Evolutionary conservation across 805 yeast species (phyloP), one percentile per base, ranked within the genome.

Genomic region (Yarrowia bubula): DNA sequence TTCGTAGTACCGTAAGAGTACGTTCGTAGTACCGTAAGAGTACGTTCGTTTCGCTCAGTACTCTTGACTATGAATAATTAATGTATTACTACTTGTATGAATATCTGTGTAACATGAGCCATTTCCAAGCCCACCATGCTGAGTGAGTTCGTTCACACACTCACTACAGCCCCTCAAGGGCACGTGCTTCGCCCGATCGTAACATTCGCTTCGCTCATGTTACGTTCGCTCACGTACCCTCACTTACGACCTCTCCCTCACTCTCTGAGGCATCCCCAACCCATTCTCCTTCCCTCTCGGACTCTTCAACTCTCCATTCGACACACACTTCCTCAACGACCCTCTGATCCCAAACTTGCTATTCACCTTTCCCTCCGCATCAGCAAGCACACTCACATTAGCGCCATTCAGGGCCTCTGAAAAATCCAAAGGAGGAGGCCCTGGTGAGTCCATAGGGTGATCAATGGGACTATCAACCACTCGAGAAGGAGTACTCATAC

Each of bases 241-340:
- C n/a, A n/a, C n/a, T n/a, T n/a, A n/a, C n/a, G n/a, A n/a, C n/a
- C n/a, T n/a, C n/a, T n/a, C n/a, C n/a, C n/a, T n/a, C n/a, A n/a
- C n/a, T n/a, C n/a, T 5, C 35, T 51, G 60, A 2, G 60, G 60
- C 44, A 51, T 37, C 3, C 60, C 60, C 60, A 51, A n/a, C 8
- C 60, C 28, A 8, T 51, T 51, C 44, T 51, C 60, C 60, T 51
- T 22, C 14, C 28, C n/a, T 44, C 37, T 15, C 44, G n/a, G 60
- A 39, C 60, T 51, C 60, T 51, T 51, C 60, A 51, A 28, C 60
- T 51, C 60, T 38, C 28, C 44, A 44, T 51, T 51, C 31, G 60
- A 51, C 22, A 39, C 44, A 35, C 60, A 51, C 44, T 51, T 51
- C 39, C 60, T 37, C 44, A 51, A 28, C 18, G 60, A 51, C 37